These are phyloP conservation scores for Hypoxylon perforatum DNA, from an alignment of 495 filamentous ascomycete species.

Conservation along the genomic window DNA sequence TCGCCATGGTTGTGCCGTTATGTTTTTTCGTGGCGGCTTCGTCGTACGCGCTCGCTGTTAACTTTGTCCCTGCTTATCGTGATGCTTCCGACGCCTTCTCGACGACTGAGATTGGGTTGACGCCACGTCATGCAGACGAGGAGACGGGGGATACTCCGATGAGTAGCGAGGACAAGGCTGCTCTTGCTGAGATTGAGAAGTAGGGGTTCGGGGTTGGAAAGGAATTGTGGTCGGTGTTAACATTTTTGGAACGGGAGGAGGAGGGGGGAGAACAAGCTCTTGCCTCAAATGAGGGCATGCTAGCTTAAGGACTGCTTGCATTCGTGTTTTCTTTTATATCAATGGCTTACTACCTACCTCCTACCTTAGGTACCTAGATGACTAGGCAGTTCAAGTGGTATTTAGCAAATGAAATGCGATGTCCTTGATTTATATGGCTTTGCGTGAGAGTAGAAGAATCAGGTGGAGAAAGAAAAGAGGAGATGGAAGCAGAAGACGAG, in stretches of 20 bases:
- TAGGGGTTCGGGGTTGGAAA: not conserved
- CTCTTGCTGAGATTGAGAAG: constrained; percentile 25
- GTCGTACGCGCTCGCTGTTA: constrained; percentile 69
- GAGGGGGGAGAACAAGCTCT: not conserved
- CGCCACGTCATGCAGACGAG: constrained; percentile 35
- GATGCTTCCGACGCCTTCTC: constrained; percentile 69
- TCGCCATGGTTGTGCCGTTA: constrained; percentile 66
- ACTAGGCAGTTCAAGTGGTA: no score
- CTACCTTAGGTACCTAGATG: no score
- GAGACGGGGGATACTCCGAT: constrained; percentile 41
- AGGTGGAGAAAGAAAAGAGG: no score
- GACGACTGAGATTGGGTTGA: constrained; percentile 63
- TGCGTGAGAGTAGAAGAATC: no score
- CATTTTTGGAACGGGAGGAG: not conserved
- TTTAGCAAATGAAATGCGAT: not conserved
- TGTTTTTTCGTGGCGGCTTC: constrained; percentile 68
- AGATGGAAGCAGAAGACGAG: no score
- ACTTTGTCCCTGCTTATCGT: constrained; percentile 70
- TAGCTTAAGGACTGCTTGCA: no score
- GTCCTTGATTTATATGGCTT: not conserved
- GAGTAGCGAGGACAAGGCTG: constrained; percentile 44
- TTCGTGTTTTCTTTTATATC: no score
- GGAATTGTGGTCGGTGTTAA: not conserved
- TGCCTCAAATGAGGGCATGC: no score
- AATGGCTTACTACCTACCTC: no score